phyloP scores from a whole-genome alignment of 495 filamentous ascomycete genomes.

The Neurospora sp. region DNA sequence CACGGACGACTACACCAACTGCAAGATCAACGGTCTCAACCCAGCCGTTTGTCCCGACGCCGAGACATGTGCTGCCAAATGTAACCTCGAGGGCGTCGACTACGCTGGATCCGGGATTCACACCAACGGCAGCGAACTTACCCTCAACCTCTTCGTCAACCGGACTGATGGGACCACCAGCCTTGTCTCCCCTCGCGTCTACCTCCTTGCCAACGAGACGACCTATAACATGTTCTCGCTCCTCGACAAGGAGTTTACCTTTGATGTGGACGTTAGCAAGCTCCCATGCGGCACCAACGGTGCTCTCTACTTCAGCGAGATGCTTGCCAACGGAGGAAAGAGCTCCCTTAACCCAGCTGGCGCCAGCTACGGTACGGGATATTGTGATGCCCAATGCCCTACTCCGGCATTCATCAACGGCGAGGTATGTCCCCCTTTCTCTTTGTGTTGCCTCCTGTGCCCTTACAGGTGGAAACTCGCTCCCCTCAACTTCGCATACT shows the following conservation, averaged over 20 bases:
- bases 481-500: too few relatives aligned
- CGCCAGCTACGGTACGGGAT: constrained; percentile 56
- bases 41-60: constrained; percentile 43
- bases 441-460: too few relatives aligned
- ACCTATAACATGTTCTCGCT: constrained; percentile 53
- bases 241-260: constrained; percentile 49
- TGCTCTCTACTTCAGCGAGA: constrained; percentile 60
- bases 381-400: constrained; percentile 63
- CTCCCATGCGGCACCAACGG: constrained; percentile 59
- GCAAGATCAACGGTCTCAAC: constrained; percentile 48
- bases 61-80: constrained; percentile 45
- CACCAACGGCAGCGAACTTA: constrained; percentile 34
- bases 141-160: constrained; percentile 13
- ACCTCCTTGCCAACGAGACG: constrained; percentile 44
- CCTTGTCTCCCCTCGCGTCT: constrained; percentile 40
- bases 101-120: constrained; percentile 51
- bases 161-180: constrained; percentile 3
- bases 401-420: constrained; percentile 50
- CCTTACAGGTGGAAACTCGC: too few relatives aligned
- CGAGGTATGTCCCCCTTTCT: constrained; percentile 23
- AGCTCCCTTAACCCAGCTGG: constrained; percentile 49
- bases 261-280: constrained; percentile 52
- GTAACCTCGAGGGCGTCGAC: constrained; percentile 51
- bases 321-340: constrained; percentile 45
- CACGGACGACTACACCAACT: constrained; percentile 42